Base-by-base conservation (phyloP, 1,139 yeast genomes). In the Pichia sp. region DNA sequence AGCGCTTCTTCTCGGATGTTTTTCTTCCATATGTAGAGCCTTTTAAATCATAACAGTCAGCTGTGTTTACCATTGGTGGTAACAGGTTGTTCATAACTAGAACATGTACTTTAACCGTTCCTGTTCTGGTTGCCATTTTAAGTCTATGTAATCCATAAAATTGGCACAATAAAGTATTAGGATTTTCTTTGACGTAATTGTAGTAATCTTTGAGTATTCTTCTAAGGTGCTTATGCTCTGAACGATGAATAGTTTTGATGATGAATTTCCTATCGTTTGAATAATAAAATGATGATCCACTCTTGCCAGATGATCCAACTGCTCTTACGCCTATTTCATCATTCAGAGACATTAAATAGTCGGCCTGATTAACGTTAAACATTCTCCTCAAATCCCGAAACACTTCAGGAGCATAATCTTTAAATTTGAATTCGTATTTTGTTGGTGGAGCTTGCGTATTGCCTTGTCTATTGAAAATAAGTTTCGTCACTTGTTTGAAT, bases 41-140 rank as follows among this genome's bases (percentile, higher is more conserved):
- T 69, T 95, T 95, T 65, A 95, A 77, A 67, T 95, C 99, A 70
- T 82, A 95, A 45, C 93, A 88, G 49, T 81, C 73, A 67, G 90
- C 96, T 57, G 93, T 85, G 61, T 89, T 95, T 56, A 93, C 78
- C 66, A 90, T 92, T 6, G 98, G 96, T 0, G 99, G 99, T 71
- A 95, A 93, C 54, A 95, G 76, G 67, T 95, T 95, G 73, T 95
- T 95, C 99, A 95, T 95, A 47, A 95, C 97, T 54, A 95, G 78
- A 64, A 95, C 93, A 71, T 95, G 96, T 45, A 93, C 90, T 68
- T 90, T 92, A 10, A 61, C 62, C 13, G 63, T 61, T 58, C 95
- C 81, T 56, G 78, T 78, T 46, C 81, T 82, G 19, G 73, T 65
- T 11, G 93, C 96, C 82, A 93, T 84, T 68, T 93, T 92, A 50